phyloP scores from a whole-genome alignment of 148 eudicot genomes.

The Nyssa sinensis region DNA sequence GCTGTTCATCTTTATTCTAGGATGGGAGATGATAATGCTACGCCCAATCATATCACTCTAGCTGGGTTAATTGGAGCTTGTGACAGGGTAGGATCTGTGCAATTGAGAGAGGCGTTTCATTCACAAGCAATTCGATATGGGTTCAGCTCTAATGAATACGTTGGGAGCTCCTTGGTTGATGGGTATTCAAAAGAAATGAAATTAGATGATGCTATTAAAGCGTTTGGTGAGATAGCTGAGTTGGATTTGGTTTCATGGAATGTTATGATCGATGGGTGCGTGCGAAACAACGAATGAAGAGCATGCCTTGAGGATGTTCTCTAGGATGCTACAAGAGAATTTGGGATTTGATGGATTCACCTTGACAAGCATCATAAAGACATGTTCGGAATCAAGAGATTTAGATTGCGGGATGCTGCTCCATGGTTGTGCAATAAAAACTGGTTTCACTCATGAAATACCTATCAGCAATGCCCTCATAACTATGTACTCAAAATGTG shows the following conservation, averaged over 20 bases:
- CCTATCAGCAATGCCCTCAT: conserved; percentile 39
- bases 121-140: conserved; percentile 29
- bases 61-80: conserved; percentile 27
- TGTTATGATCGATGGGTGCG: conserved; percentile 29
- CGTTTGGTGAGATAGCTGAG: conserved; percentile 21
- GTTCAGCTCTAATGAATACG: conserved; percentile 23
- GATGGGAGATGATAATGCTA: conserved; percentile 22
- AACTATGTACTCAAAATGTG: conserved; percentile 46
- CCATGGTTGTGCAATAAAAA: conserved; percentile 32
- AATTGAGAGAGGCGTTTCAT: conserved; percentile 20
- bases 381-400: conserved; percentile 27
- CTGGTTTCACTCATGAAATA: conserved; percentile 26
- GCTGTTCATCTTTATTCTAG: conserved; percentile 17
- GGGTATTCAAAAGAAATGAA: conserved; percentile 23
- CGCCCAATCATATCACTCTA: conserved; percentile 32
- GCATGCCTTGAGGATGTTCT: conserved; percentile 27
- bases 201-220: conserved; percentile 28
- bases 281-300: conserved; percentile 19
- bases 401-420: conserved; percentile 29
- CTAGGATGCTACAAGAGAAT: conserved; percentile 21
- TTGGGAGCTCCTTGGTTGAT: conserved; percentile 36
- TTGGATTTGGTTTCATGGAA: conserved; percentile 41
- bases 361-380: conserved; percentile 38
- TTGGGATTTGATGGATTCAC: conserved; percentile 34
- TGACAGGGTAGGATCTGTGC: not conserved